These are phyloP conservation scores for Exophiala phaeomuriformis DNA, from an alignment of 2,329 filamentous ascomycete genomes.

Conservation along the genomic window DNA sequence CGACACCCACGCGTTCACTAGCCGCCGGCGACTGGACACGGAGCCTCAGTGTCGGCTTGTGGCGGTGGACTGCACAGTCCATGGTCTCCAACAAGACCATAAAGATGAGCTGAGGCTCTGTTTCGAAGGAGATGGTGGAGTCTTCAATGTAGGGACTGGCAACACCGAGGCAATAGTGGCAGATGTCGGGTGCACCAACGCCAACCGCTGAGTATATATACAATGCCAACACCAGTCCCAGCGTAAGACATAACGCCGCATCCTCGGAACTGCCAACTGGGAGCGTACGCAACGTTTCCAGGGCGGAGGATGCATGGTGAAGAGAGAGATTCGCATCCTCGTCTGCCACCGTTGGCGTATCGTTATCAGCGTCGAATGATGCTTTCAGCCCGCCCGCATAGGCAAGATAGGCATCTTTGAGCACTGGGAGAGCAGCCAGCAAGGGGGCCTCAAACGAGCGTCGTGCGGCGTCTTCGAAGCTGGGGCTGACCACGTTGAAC, in stretches of 20 bases:
- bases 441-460: conserved; percentile 9
- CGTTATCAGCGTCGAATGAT: not conserved
- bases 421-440: conserved; percentile 9
- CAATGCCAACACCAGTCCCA: conserved; percentile 6
- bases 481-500: conserved; percentile 7
- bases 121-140: not conserved
- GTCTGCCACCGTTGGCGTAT: not conserved
- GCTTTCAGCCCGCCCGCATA: conserved; percentile 6
- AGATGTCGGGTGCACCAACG: conserved; percentile 12
- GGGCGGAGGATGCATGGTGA: conserved; percentile 6
- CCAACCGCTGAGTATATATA: conserved; percentile 8
- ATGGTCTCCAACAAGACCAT: conserved; percentile 10
- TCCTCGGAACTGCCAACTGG: conserved; percentile 6
- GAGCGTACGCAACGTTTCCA: conserved; percentile 9
- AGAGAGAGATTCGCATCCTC: conserved; percentile 6
- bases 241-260: conserved; percentile 10
- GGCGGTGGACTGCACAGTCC: conserved; percentile 11
- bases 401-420: conserved; percentile 15
- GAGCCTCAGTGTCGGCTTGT: conserved; percentile 9
- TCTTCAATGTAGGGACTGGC: conserved; percentile 7
- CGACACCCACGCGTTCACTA: not conserved
- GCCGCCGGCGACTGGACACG: not conserved
- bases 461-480: conserved; percentile 10
- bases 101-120: conserved; percentile 5
- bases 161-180: conserved; percentile 9